These are phyloP conservation scores for Geotrichum armillariae DNA, from an alignment of 1,139 yeast species.

Conservation along the genomic window DNA sequence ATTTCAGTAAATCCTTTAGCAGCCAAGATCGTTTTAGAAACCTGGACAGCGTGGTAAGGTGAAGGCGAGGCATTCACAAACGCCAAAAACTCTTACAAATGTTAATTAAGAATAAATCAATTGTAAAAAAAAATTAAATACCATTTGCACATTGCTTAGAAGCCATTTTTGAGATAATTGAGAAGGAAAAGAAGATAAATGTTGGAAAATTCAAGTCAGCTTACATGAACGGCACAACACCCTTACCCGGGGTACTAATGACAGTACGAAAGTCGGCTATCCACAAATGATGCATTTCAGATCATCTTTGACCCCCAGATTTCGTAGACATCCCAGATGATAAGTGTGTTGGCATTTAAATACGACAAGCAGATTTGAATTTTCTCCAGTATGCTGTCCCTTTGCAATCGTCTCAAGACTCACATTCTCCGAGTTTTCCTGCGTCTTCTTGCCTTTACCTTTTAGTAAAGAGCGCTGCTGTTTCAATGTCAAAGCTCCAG, in stretches of 20 bases:
- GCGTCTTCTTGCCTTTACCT: conserved; percentile 20
- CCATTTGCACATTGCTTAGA: conserved; percentile 23
- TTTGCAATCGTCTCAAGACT: conserved; percentile 27
- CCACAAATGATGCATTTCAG: conserved; percentile 25
- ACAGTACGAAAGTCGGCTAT: not conserved
- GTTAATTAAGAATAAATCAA: not conserved
- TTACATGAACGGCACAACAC: not conserved
- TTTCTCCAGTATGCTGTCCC: conserved; percentile 20
- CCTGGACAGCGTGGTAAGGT: conserved; percentile 88
- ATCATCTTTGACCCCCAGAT: conserved; percentile 41
- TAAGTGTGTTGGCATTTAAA: conserved; percentile 67
- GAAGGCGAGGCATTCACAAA: conserved; percentile 88
- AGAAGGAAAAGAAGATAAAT: not conserved
- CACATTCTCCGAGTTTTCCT: not conserved
- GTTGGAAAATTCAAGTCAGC: not conserved
- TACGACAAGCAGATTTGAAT: conserved; percentile 39
- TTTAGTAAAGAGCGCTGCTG: conserved; percentile 13
- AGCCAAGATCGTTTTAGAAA: conserved; percentile 54
- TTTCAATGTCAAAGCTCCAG: conserved; percentile 4
- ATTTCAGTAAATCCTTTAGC: conserved; percentile 72
- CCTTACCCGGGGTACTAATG: not conserved
- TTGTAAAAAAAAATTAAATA: not conserved
- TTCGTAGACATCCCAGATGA: conserved; percentile 59
- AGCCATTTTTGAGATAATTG: conserved; percentile 11
- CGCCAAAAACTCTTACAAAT: conserved; percentile 55